Evolutionary conservation across 1,139 yeast genomes (phyloP).

Genomic region (Yarrowia galli): DNA sequence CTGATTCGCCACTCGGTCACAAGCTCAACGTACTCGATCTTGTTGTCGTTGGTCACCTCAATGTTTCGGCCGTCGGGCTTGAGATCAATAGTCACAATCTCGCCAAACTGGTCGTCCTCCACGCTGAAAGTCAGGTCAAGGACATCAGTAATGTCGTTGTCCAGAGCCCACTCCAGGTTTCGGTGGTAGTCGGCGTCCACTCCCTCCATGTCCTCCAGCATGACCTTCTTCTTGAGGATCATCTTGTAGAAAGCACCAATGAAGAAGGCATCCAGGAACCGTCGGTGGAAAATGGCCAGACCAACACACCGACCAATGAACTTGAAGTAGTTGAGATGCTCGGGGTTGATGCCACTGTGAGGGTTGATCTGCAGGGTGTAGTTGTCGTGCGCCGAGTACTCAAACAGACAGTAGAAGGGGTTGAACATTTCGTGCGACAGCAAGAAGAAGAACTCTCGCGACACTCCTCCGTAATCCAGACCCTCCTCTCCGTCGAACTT

Average conservation of each 20-base stretch:
- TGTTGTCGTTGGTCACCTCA: constrained; percentile 92
- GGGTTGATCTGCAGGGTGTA: constrained; percentile 97
- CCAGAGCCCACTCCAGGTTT: constrained; percentile 93
- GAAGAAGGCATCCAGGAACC: constrained; percentile 96
- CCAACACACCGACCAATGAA: constrained; percentile 99
- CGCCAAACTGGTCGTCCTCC: constrained; percentile 97
- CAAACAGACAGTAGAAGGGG: constrained; percentile 96
- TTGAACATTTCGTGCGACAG: constrained; percentile 98
- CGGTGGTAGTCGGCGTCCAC: constrained; percentile 97
- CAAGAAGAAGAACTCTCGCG: constrained; percentile 95
- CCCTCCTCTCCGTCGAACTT: constrained; percentile 99
- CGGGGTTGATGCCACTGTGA: constrained; percentile 97
- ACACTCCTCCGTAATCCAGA: constrained; percentile 98
- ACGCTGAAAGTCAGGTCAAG: constrained; percentile 91
- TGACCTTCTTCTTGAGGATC: constrained; percentile 95
- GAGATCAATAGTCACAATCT: constrained; percentile 85
- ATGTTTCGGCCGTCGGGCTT: constrained; percentile 87
- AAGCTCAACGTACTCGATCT: constrained; percentile 92
- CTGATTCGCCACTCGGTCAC: constrained; percentile 96
- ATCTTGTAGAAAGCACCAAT: constrained; percentile 97
- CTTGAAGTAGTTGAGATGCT: constrained; percentile 95
- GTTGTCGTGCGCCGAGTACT: constrained; percentile 96
- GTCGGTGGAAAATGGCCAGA: constrained; percentile 95
- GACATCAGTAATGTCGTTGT: constrained; percentile 87
- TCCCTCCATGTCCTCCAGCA: constrained; percentile 97